Evolutionary conservation across 441 rosid genomes (phyloP).

Genomic region (Kokia cookei): DNA sequence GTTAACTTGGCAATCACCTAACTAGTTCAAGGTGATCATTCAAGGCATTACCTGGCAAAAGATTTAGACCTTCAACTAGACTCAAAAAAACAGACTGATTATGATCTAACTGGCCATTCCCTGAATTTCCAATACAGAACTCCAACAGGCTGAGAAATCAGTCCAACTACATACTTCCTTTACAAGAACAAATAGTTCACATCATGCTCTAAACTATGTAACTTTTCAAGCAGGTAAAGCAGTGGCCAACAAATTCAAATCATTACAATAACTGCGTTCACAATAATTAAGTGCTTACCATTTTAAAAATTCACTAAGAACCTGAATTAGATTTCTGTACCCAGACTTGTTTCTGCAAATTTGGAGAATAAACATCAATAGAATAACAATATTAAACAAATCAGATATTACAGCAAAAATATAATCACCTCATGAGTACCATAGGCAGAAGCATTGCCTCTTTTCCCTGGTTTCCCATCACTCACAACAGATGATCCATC

Average conservation of each 20-base stretch:
- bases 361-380: neutral
- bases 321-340: conserved; percentile 72
- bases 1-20: neutral
- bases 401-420: conserved; percentile 4
- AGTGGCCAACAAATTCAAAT: neutral
- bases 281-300: conserved; percentile 18
- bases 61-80: neutral
- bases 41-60: neutral
- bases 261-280: neutral
- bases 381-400: neutral
- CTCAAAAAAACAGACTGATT: neutral
- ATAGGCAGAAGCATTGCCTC: conserved; percentile 49
- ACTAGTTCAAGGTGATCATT: neutral
- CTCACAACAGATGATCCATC: conserved; percentile 29
- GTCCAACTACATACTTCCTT: neutral
- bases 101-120: neutral
- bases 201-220: neutral
- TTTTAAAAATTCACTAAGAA: conserved; percentile 31
- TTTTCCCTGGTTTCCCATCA: conserved; percentile 58
- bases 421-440: conserved; percentile 60
- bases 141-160: neutral
- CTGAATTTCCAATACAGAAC: neutral
- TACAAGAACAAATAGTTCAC: neutral
- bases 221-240: neutral
- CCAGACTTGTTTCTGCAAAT: conserved; percentile 75